Evolutionary conservation across 1,139 yeast genomes (phyloP).

Genomic region (Pichia sp.): DNA sequence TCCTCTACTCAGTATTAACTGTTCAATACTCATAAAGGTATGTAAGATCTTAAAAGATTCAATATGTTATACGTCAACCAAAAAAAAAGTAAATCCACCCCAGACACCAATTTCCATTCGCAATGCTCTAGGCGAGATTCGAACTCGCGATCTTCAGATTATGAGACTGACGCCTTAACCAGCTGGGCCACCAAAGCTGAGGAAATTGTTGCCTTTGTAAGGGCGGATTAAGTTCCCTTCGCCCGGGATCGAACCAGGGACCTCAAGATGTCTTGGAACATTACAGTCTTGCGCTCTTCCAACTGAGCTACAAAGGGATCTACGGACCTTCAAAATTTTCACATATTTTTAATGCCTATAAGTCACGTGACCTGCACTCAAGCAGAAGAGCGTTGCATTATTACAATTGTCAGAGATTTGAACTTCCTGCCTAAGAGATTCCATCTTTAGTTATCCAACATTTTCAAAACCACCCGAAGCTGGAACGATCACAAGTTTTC

Average conservation of each 20-base stretch:
- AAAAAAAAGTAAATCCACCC: background rate
- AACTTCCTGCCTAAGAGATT: too few relatives aligned
- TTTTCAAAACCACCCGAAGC: too few relatives aligned
- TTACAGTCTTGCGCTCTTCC: conserved; percentile 20
- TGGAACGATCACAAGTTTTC: too few relatives aligned
- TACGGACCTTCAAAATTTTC: too few relatives aligned
- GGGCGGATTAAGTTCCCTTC: conserved; percentile 12
- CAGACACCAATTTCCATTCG: background rate
- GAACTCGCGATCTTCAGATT: conserved; percentile 24
- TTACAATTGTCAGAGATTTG: too few relatives aligned
- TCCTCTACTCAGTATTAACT: background rate
- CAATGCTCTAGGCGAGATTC: conserved; percentile 22
- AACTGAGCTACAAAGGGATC: conserved; percentile 19
- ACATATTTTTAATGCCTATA: too few relatives aligned
- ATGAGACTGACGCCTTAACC: conserved; percentile 24
- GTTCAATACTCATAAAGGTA: background rate
- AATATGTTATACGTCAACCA: too few relatives aligned
- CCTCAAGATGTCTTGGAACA: conserved; percentile 16
- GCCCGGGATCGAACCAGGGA: conserved; percentile 19
- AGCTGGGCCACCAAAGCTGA: conserved; percentile 22
- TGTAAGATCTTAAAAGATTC: background rate
- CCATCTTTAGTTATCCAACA: too few relatives aligned
- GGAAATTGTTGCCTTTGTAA: background rate
- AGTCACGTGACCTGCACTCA: too few relatives aligned
- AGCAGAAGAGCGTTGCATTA: too few relatives aligned